A percentile compares a stretch with the other conserved stretches of the same genome.
Evolutionary conservation across 2,329 filamentous ascomycete species (phyloP).

Genomic region (Catunica adiposa): DNA sequence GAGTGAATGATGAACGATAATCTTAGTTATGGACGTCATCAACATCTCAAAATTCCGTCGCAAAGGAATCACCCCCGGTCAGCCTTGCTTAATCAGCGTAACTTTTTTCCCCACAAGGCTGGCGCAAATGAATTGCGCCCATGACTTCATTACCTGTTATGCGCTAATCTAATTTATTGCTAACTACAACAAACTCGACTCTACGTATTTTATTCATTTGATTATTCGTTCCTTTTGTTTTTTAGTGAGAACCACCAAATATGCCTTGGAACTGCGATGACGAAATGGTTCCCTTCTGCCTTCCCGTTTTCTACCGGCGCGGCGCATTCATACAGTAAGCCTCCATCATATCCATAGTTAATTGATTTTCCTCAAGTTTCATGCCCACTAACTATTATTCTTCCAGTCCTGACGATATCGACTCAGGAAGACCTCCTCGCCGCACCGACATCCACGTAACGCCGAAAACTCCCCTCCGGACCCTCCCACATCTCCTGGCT

Average conservation of each 20-base stretch:
- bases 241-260: neutral
- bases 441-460: conserved; percentile 75
- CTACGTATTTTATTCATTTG: neutral
- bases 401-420: conserved; percentile 54
- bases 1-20: no score
- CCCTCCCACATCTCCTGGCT: conserved; percentile 63
- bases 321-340: conserved; percentile 52
- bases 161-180: no score
- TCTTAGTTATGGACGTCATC: no score
- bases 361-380: neutral
- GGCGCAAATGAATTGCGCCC: neutral
- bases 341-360: neutral
- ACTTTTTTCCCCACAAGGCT: neutral
- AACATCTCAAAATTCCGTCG: neutral
- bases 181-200: neutral
- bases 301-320: conserved; percentile 70
- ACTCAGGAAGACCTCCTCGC: conserved; percentile 39
- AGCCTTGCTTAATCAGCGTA: neutral
- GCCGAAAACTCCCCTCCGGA: conserved; percentile 61
- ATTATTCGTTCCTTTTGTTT: neutral
- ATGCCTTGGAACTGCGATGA: conserved; percentile 10
- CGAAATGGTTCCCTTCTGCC: conserved; percentile 57
- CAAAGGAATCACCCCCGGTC: neutral
- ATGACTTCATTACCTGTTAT: no score
- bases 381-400: neutral